Percentiles rank a stretch among this genome's conserved stretches.
These are phyloP conservation scores for Stylonectria norvegica DNA, from an alignment of 2,329 filamentous ascomycete species.

Conservation along the genomic window DNA sequence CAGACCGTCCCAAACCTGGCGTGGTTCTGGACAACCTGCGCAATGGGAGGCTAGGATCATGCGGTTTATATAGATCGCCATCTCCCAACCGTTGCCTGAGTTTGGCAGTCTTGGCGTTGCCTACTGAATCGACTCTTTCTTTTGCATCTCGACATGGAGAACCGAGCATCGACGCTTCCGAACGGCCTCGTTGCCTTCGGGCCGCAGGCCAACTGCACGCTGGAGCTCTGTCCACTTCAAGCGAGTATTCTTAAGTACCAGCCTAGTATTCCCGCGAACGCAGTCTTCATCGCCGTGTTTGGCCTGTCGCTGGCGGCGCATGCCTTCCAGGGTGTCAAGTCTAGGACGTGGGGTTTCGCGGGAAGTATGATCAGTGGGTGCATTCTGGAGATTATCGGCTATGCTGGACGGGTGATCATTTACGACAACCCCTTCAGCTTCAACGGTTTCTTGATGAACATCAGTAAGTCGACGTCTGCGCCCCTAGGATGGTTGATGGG, in stretches of 20 bases:
- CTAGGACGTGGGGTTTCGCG: conserved; percentile 39
- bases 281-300: conserved; percentile 19
- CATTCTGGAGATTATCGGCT: conserved; percentile 57
- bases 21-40: too few relatives aligned
- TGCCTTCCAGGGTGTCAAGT: conserved; percentile 18
- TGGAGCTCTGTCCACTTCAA: conserved; percentile 23
- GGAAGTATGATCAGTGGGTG: conserved; percentile 51
- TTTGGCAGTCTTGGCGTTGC: too few relatives aligned
- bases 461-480: conserved; percentile 47
- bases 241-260: conserved; percentile 22
- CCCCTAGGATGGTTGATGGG: background rate
- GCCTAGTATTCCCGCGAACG: conserved; percentile 19
- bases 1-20: too few relatives aligned
- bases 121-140: too few relatives aligned
- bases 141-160: too few relatives aligned
- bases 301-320: conserved; percentile 17
- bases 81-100: too few relatives aligned
- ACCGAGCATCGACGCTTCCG: too few relatives aligned
- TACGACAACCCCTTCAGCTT: conserved; percentile 55
- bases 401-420: conserved; percentile 55
- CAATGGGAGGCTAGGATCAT: too few relatives aligned
- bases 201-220: conserved; percentile 23
- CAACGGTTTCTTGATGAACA: conserved; percentile 60
- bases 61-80: too few relatives aligned
- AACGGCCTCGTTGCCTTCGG: conserved; percentile 24